Conservation (phyloP, 2,329 filamentous ascomycete genomes). For the Hypoxylon rubiginosum region DNA sequence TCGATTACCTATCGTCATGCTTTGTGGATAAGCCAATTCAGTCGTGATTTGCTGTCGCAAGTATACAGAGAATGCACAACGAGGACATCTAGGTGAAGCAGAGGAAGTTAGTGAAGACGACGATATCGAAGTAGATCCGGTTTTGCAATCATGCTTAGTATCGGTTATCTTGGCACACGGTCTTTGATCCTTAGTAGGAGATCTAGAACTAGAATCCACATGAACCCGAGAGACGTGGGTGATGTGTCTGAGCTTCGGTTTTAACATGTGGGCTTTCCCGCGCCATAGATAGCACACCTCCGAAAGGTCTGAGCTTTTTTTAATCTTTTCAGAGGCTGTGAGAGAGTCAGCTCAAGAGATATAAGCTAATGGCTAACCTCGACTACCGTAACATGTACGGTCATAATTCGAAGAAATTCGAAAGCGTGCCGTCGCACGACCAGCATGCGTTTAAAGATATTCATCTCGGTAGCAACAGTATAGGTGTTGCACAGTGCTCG, state of each 20-base stretch:
- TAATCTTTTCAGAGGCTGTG: neutral
- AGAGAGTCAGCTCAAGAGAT: conserved; percentile 5
- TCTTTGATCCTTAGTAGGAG: conserved; percentile 6
- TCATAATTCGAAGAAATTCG: neutral
- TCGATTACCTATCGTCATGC: too few relatives aligned
- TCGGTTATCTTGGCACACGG: neutral
- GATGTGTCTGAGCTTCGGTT: conserved; percentile 13
- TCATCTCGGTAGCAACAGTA: conserved; percentile 6
- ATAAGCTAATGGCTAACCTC: neutral
- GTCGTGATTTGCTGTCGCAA: neutral
- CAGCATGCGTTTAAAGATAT: neutral
- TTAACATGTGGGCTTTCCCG: conserved; percentile 4
- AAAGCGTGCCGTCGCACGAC: neutral
- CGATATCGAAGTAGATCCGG: neutral
- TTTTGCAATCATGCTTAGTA: neutral
- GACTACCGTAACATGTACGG: conserved; percentile 17
- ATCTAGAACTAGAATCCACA: conserved; percentile 8
- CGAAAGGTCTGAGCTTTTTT: conserved; percentile 21
- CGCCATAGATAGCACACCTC: conserved; percentile 10
- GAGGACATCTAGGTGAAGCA: neutral
- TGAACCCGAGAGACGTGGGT: neutral
- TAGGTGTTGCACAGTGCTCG: conserved; percentile 15
- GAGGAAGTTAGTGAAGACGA: neutral
- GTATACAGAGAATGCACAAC: neutral
- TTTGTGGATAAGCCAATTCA: conserved; percentile 10